Conservation (phyloP, 257 asterid genomes). For the Penstemon davidsonii region DNA sequence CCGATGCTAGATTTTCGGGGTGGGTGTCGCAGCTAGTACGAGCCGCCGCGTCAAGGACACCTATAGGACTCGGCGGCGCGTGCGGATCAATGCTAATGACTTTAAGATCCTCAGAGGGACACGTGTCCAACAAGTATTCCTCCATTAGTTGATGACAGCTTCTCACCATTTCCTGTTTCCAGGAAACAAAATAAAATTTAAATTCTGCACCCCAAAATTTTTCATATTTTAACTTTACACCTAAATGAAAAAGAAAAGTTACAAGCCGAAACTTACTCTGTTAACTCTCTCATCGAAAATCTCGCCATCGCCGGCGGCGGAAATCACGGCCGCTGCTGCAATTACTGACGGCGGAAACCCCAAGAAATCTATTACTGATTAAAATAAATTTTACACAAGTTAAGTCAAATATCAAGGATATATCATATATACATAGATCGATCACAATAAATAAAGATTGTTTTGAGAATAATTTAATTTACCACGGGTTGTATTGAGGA, state of each 20-base stretch:
- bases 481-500: constrained; percentile 57
- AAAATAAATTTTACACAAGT: constrained; percentile 1
- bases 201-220: constrained; percentile 9
- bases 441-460: neutral
- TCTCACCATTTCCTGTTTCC: constrained; percentile 54
- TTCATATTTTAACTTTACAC: neutral
- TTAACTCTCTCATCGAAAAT: constrained; percentile 38
- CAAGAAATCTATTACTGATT: constrained; percentile 45
- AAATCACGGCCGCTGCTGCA: constrained; percentile 57
- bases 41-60: constrained; percentile 62
- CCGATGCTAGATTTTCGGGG: constrained; percentile 33
- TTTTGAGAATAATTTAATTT: neutral
- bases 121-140: constrained; percentile 59
- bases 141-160: constrained; percentile 66
- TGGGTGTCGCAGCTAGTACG: constrained; percentile 52
- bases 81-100: constrained; percentile 24
- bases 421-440: neutral
- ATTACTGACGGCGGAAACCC: constrained; percentile 49
- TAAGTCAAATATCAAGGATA: neutral
- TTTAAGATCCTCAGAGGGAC: constrained; percentile 32
- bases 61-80: constrained; percentile 58
- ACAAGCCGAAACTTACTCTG: constrained; percentile 36
- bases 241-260: constrained; percentile 9
- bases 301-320: constrained; percentile 42
- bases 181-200: constrained; percentile 2